These are phyloP conservation scores for Pulveroboletus ravenelii DNA, from an alignment of 768 basidiomycete genomes.

Conservation along the genomic window DNA sequence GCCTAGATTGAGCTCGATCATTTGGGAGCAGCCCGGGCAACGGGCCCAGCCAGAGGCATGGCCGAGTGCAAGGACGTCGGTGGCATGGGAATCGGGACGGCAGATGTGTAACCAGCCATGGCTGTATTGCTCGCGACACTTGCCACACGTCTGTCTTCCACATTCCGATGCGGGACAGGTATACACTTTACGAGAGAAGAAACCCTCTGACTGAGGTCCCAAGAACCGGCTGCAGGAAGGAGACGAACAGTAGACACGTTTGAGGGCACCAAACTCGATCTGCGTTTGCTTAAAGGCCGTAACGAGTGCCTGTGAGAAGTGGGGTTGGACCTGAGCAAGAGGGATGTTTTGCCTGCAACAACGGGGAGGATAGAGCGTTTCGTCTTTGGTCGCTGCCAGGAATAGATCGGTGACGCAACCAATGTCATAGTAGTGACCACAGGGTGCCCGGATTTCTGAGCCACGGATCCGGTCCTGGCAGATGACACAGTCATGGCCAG, in stretches of 20 bases:
- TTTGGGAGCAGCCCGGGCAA: conserved; percentile 36
- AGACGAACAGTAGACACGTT: conserved; percentile 37
- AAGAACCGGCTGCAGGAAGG: conserved; percentile 35
- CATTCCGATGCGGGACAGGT: conserved; percentile 20
- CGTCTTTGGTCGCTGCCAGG: conserved; percentile 33
- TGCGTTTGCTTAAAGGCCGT: conserved; percentile 23
- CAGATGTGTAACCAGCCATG: conserved; percentile 25
- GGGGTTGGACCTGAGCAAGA: conserved; percentile 17
- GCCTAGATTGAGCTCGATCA: conserved; percentile 36
- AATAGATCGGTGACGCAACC: conserved; percentile 34
- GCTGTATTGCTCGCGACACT: conserved; percentile 23
- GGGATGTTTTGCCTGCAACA: conserved; percentile 35
- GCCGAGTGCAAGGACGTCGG: conserved; percentile 27
- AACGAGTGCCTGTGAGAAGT: conserved; percentile 21
- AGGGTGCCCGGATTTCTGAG: conserved; percentile 27
- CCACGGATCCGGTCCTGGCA: conserved; percentile 32
- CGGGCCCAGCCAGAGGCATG: conserved; percentile 31
- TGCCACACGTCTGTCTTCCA: conserved; percentile 20
- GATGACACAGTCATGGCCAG: conserved; percentile 32
- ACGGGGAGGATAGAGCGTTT: conserved; percentile 38
- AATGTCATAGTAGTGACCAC: conserved; percentile 34
- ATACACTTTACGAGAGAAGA: conserved; percentile 21
- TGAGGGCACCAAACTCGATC: conserved; percentile 29
- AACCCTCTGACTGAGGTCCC: conserved; percentile 26
- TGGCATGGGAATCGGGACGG: conserved; percentile 19